Conservation (phyloP, 495 filamentous ascomycete genomes). For the Aspergillus hancockii region DNA sequence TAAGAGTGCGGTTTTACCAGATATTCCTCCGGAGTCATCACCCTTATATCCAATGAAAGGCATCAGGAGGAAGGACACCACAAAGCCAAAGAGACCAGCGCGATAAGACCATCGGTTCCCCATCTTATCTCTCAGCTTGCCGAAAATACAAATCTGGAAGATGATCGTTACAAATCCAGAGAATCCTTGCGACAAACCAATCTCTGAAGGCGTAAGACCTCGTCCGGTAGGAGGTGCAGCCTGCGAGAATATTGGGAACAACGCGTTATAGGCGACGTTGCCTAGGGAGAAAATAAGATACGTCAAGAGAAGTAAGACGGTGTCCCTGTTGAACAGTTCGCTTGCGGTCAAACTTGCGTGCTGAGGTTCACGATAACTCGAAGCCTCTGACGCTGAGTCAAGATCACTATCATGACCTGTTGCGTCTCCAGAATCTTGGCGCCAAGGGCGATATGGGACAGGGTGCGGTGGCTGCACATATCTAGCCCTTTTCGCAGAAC, state of each 20-base stretch:
- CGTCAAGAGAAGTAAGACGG: conserved; percentile 73
- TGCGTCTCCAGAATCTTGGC: conserved; percentile 28
- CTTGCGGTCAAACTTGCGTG: conserved; percentile 42
- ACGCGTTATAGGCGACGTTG: conserved; percentile 85
- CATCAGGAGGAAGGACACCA: conserved; percentile 80
- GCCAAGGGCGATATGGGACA: conserved; percentile 22
- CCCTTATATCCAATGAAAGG: conserved; percentile 82
- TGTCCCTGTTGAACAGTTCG: conserved; percentile 73
- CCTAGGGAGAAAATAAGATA: conserved; percentile 87
- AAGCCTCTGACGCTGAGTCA: conserved; percentile 45
- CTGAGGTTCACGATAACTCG: conserved; percentile 33
- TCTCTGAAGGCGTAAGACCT: conserved; percentile 70
- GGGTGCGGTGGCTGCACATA: conserved; percentile 48
- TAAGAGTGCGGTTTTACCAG: conserved; percentile 63
- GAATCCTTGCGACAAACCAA: conserved; percentile 84
- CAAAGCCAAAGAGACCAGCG: conserved; percentile 76
- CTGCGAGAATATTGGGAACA: conserved; percentile 89
- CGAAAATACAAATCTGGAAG: conserved; percentile 85
- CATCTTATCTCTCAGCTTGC: conserved; percentile 72
- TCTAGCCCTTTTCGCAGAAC: conserved; percentile 55
- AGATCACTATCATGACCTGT: conserved; percentile 44
- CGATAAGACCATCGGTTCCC: conserved; percentile 86
- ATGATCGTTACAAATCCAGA: conserved; percentile 81
- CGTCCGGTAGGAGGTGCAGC: conserved; percentile 74
- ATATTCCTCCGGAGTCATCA: conserved; percentile 44